Conservation (phyloP, 176 grass and related monocot species). For the Carex myosuroides region DNA sequence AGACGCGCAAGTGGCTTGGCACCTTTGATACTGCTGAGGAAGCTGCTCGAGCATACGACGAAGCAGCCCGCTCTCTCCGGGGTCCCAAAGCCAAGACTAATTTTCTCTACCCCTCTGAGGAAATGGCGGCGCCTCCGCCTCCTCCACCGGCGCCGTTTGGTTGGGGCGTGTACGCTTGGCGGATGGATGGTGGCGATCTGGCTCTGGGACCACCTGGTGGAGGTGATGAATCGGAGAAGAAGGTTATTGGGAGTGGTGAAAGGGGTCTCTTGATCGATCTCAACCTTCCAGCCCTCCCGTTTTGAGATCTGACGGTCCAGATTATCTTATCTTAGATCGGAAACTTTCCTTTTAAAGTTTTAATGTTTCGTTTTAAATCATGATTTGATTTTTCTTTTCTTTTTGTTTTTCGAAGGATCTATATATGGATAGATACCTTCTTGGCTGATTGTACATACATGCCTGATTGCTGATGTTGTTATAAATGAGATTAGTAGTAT, state of each 20-base stretch:
- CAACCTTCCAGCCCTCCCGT: background rate
- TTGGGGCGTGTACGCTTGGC: slow-evolving; percentile 32
- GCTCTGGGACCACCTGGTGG: background rate
- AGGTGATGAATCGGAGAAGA: background rate
- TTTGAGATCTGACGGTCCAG: background rate
- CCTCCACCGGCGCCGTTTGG: slow-evolving; percentile 41
- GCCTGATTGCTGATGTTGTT: background rate
- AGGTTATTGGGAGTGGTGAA: background rate
- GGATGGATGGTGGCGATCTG: slow-evolving; percentile 34
- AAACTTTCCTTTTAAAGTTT: background rate
- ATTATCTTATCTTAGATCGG: background rate
- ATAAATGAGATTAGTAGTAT: background rate
- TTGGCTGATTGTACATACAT: slow-evolving; percentile 1
- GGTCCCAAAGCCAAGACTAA: slow-evolving; percentile 89
- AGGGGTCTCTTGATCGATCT: background rate
- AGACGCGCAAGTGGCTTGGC: slow-evolving; percentile 80
- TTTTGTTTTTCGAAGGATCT: background rate
- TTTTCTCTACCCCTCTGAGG: slow-evolving; percentile 44
- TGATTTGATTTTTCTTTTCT: background rate
- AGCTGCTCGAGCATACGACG: slow-evolving; percentile 64
- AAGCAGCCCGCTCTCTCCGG: slow-evolving; percentile 62
- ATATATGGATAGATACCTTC: background rate
- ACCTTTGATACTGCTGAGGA: slow-evolving; percentile 90
- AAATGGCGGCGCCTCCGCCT: slow-evolving; percentile 39
- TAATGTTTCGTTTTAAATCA: background rate